These are phyloP conservation scores for Citrus glauca DNA, from an alignment of 345 rosid species.

Conservation along the genomic window DNA sequence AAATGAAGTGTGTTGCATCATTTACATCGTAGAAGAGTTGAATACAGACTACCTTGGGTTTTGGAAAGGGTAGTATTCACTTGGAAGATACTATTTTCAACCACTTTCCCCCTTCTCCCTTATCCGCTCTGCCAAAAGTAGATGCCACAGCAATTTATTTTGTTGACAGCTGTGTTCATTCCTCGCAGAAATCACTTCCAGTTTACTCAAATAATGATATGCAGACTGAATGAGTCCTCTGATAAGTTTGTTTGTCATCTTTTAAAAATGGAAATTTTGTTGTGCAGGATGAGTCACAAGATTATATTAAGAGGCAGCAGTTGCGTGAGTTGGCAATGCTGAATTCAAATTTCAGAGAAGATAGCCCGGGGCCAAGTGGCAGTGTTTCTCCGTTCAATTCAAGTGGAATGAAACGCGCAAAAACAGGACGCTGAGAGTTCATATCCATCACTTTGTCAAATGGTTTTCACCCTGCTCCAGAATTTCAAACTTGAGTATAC, in stretches of 20 bases:
- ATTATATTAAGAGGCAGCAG: slow-evolving; percentile 93
- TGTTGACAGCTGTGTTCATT: neutral
- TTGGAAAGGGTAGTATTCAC: neutral
- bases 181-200: neutral
- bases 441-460: slow-evolving; percentile 14
- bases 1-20: neutral
- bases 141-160: neutral
- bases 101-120: neutral
- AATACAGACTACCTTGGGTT: neutral
- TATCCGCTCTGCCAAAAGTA: neutral
- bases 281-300: slow-evolving; percentile 93
- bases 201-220: neutral
- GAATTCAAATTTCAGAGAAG: slow-evolving; percentile 91
- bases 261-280: neutral
- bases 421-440: slow-evolving; percentile 66
- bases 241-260: neutral
- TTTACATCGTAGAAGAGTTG: neutral
- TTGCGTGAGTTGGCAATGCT: slow-evolving; percentile 85
- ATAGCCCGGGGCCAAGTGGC: slow-evolving; percentile 95
- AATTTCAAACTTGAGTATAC: slow-evolving; percentile 28
- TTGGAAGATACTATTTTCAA: neutral
- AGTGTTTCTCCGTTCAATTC: slow-evolving; percentile 94
- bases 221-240: neutral
- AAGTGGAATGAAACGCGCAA: slow-evolving; percentile 94
- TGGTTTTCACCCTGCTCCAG: slow-evolving; percentile 23